Evolutionary conservation across 108 stramenopile genomes (phyloP).

Genomic region (Pseudonitzschia multiseries): DNA sequence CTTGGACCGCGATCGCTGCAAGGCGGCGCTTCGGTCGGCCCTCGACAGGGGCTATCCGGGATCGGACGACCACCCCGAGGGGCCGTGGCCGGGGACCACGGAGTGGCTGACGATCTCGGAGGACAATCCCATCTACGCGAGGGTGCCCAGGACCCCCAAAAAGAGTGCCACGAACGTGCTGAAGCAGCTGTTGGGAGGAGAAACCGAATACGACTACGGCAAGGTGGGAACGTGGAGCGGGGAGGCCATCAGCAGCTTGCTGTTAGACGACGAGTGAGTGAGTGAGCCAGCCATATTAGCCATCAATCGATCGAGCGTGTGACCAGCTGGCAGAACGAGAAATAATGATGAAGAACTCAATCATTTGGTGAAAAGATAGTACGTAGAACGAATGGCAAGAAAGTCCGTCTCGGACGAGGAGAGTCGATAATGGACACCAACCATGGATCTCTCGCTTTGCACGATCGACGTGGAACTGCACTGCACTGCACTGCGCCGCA

Average conservation of each 20-base stretch:
- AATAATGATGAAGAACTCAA: neutral
- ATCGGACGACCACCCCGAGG: constrained; percentile 10
- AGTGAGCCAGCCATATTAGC: neutral
- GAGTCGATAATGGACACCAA: no score
- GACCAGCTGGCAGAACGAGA: neutral
- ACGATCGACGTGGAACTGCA: no score
- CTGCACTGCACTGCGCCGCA: no score
- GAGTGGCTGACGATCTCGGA: constrained; percentile 20
- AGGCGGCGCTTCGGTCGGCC: neutral
- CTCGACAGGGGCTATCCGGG: constrained; percentile 3
- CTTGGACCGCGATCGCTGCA: neutral
- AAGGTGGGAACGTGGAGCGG: constrained; percentile 16
- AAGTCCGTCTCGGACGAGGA: no score
- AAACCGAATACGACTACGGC: neutral
- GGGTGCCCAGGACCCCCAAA: neutral
- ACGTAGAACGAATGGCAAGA: no score
- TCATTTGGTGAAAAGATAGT: no score
- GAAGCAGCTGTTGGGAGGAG: constrained; percentile 6
- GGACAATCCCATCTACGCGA: constrained; percentile 15
- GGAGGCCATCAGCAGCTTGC: constrained; percentile 12
- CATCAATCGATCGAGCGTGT: no score
- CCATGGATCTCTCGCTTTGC: no score
- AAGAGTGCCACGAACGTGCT: neutral
- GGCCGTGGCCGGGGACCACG: constrained; percentile 16
- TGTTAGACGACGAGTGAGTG: neutral